Conservation (phyloP, 805 yeast genomes). For the Metschnikowia reukaufii region DNA sequence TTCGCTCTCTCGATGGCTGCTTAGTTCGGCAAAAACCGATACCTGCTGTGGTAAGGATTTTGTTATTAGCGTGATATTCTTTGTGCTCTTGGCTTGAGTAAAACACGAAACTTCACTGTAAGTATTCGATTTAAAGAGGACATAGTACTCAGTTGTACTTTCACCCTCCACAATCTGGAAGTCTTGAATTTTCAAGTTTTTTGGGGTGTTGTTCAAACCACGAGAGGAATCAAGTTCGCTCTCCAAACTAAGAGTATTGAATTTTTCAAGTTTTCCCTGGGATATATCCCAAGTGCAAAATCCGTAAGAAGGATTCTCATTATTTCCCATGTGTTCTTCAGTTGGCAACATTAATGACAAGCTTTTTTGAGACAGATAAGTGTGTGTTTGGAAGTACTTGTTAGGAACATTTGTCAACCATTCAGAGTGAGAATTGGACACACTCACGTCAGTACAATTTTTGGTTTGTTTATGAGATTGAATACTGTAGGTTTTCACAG, state of each 20-base stretch:
- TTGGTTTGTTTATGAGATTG: conserved; percentile 28
- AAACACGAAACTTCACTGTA: conserved; percentile 19
- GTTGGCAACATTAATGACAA: conserved; percentile 15
- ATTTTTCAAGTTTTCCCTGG: conserved; percentile 1
- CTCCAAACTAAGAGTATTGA: conserved; percentile 2
- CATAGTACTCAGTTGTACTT: conserved; percentile 23
- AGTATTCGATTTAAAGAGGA: conserved; percentile 66
- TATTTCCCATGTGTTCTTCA: not conserved
- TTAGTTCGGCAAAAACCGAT: conserved; percentile 8
- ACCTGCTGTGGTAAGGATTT: conserved; percentile 40
- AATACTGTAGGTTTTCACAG: conserved; percentile 62
- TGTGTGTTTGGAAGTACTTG: conserved; percentile 27
- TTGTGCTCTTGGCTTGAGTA: conserved; percentile 4
- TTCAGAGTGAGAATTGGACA: conserved; percentile 11
- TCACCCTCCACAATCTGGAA: conserved; percentile 9
- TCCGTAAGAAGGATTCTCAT: conserved; percentile 18
- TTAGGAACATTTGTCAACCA: conserved; percentile 34
- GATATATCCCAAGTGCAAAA: conserved; percentile 27
- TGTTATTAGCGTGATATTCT: conserved; percentile 1
- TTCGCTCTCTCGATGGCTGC: conserved; percentile 7
- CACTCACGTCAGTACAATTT: conserved; percentile 22
- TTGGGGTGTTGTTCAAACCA: not conserved
- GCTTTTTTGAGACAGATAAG: not conserved
- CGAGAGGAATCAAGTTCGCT: not conserved
- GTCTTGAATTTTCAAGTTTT: conserved; percentile 16